Evolutionary conservation across 2,329 filamentous ascomycete genomes (phyloP), one percentile per base, ranked within the genome.

Genomic region (Aspergillus fumigatiaffinis): DNA sequence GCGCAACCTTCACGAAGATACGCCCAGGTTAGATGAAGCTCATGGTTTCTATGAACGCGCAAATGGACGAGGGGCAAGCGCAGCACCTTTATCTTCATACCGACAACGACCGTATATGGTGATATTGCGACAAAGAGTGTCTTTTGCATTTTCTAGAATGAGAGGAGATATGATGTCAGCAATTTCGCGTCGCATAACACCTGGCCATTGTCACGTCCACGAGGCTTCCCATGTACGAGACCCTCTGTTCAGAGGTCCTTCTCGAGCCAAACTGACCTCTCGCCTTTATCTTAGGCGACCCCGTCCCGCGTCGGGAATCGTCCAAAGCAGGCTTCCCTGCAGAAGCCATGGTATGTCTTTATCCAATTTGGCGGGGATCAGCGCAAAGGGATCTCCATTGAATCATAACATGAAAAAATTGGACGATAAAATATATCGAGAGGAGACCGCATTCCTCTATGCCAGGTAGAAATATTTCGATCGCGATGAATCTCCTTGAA

Each of bases 91-190:
- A 71, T 95, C 91, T 78, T 95, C 90, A 76, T 92, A 96, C 63
- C 91, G 88, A 75, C 92, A 97, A 76, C 93, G 90, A 55, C 92
- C 92, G 74, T 96, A 96, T 68, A 97, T 96, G 60, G 92, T 84
- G 60, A 97, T 88, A 76, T 97, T 96, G 70, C 92, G 88, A 77
- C 92, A 97, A 56, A 93, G 83, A 6, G 91, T 96, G 72, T 95
- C 92, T 77, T 93, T 95, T 53, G 85, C 80, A 73, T 89, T 90
- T 77, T 90, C 88, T 89, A 63, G 35, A 56, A 41, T 50, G 47
- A 51, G 38, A 28, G 25, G 51, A 47, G 20, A 17, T 21, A 57
- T 25, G 50, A 28, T 54, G 55, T 62, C 49, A 62, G 59, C 52
- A 47, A 58, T 54, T n/a, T 21, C 25, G 53, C 54, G 42, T 52